Base-by-base conservation (phyloP, 495 filamentous ascomycete species). In the Aspergillus diversus region DNA sequence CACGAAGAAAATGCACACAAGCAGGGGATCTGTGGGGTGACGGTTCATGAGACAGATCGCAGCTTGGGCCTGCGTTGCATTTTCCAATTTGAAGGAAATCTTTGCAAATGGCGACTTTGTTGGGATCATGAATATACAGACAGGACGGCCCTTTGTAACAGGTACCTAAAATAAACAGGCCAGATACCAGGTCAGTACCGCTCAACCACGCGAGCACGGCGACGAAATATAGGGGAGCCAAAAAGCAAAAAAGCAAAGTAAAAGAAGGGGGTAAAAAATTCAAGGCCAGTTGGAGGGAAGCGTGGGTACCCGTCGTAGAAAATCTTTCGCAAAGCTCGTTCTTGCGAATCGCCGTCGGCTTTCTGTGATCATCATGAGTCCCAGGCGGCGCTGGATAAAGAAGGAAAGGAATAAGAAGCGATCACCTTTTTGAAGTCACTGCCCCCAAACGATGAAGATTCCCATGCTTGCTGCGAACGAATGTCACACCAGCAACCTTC, bases 41-140 rank as follows among this genome's bases (percentile, higher is more conserved):
- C 48, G 92, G 83, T 42, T 93, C 90, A 84, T 99, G 95, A 63
- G 95, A 97, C 59, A 98, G 84, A 76, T 97, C 92, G 81, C 95
- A 99, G 72, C 84, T 84, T 69, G 87, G 87, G 75, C 92, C 93
- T 75, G 85, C 85, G 59, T 80, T 79, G 79, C 95, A 99, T 65
- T 86, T 81, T 71, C 90, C 90, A 76, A 89, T 91, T 61, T 87
- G 83, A 57, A 97, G 83, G 72, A 89, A 97, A 59, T 89, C 87
- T 71, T 89, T 92, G 87, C 95, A 99, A 52, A 96, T 90, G 43
- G 95, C 92, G 68, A 96, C 92, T 79, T 92, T 95, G 64, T 86
- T 83, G 31, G 89, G 86, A 67, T 98, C 92, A 81, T 99, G 95
- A 64, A 87, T 79, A 73, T 90, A 96, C 48, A 83, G 90, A 74